A percentile compares a stretch with the other conserved stretches of the same genome.
These are phyloP conservation scores for Rosa multiflora DNA, from an alignment of 306 rosid genomes.

Conservation along the genomic window DNA sequence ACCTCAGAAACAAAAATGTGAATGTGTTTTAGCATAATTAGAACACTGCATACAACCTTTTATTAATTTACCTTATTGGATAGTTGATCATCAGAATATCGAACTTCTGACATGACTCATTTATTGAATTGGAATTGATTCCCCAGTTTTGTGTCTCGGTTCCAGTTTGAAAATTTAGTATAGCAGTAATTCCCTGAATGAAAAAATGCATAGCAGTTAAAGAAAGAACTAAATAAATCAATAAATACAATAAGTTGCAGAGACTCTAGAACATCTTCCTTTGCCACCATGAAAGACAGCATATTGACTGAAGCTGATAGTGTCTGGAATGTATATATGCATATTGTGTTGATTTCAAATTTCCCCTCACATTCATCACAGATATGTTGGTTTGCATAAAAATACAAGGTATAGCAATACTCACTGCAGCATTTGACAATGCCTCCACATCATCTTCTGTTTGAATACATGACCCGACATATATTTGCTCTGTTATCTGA, in stretches of 20 bases:
- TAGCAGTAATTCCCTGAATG: constrained; percentile 85
- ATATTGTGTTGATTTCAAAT: background rate
- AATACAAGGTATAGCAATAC: constrained; percentile 17
- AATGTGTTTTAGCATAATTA: constrained; percentile 8
- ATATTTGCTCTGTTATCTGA: constrained; percentile 89
- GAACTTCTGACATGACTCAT: constrained; percentile 68
- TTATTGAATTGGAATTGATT: constrained; percentile 62
- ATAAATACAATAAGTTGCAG: background rate
- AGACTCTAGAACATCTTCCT: background rate
- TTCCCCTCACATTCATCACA: background rate
- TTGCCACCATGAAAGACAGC: background rate
- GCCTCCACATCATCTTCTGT: constrained; percentile 70
- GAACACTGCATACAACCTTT: constrained; percentile 16
- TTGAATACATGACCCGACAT: constrained; percentile 93
- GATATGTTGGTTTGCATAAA: background rate
- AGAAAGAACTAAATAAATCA: constrained; percentile 6
- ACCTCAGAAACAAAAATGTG: constrained; percentile 9
- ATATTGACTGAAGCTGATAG: background rate
- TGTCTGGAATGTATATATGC: background rate
- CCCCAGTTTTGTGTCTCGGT: constrained; percentile 97
- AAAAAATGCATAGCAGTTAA: constrained; percentile 32
- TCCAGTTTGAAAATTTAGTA: constrained; percentile 85
- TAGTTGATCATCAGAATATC: constrained; percentile 83
- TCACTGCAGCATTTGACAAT: constrained; percentile 63
- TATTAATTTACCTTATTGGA: constrained; percentile 66